These are phyloP conservation scores for Fusarium graminum DNA, from an alignment of 2,329 filamentous ascomycete genomes.

Conservation along the genomic window DNA sequence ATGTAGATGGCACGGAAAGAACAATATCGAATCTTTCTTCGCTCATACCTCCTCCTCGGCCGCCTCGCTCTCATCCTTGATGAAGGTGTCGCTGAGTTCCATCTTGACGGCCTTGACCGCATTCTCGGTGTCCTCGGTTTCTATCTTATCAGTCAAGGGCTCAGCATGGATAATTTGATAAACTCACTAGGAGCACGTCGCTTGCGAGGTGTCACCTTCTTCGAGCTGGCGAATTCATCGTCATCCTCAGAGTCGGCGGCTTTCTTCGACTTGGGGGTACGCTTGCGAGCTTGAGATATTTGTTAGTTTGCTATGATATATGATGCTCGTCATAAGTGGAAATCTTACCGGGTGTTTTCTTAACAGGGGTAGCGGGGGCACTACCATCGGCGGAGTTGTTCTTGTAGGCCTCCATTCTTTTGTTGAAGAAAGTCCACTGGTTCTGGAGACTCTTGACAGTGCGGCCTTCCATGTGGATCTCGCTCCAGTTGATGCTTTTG, in stretches of 20 bases:
- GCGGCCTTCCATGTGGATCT: conserved; percentile 55
- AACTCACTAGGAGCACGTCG: conserved; percentile 35
- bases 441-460: conserved; percentile 56
- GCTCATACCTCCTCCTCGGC: background rate
- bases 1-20: background rate
- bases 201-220: conserved; percentile 40
- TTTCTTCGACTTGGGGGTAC: conserved; percentile 30
- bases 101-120: conserved; percentile 38
- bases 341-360: conserved; percentile 45
- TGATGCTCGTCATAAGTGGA: background rate
- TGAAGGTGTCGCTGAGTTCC: conserved; percentile 22
- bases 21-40: background rate
- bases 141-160: conserved; percentile 13
- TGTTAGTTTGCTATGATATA: conserved; percentile 3
- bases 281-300: conserved; percentile 43
- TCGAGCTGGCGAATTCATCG: conserved; percentile 10
- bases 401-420: conserved; percentile 55
- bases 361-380: conserved; percentile 30
- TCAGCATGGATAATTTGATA: background rate
- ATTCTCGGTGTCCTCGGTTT: conserved; percentile 28
- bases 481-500: conserved; percentile 54
- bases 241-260: conserved; percentile 12
- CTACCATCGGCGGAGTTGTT: conserved; percentile 21
- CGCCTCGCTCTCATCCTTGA: conserved; percentile 32
- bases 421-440: conserved; percentile 55